phyloP scores from a whole-genome alignment of 2,329 filamentous ascomycete species.

The Corynespora cassiicola region DNA sequence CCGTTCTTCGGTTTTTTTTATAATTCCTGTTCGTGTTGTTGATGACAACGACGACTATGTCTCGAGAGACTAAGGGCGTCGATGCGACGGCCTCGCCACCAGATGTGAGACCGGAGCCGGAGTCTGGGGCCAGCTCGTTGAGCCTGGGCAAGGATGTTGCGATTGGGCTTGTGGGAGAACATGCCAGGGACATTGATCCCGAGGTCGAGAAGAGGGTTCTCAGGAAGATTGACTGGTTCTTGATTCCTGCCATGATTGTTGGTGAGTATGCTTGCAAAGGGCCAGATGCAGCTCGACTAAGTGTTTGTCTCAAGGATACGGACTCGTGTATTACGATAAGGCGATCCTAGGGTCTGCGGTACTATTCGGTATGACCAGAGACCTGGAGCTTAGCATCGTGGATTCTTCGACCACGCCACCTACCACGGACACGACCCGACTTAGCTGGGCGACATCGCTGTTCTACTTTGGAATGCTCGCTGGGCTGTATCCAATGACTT shows the following conservation, averaged over 20 bases:
- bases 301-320: constrained; percentile 69
- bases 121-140: constrained; percentile 21
- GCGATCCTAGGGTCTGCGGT: constrained; percentile 76
- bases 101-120: constrained; percentile 12
- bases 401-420: constrained; percentile 58
- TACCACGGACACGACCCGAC: constrained; percentile 68
- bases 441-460: constrained; percentile 78
- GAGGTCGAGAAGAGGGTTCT: constrained; percentile 63
- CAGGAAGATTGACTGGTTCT: constrained; percentile 70
- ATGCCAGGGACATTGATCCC: constrained; percentile 61
- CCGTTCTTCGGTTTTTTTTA: no score
- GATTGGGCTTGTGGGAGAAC: constrained; percentile 65
- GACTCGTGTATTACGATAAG: constrained; percentile 75
- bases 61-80: constrained; percentile 19
- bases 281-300: no score
- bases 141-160: constrained; percentile 61
- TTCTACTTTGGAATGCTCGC: constrained; percentile 84
- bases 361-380: constrained; percentile 77
- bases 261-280: constrained; percentile 42
- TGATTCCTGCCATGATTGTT: constrained; percentile 70
- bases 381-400: constrained; percentile 66
- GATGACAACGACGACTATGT: constrained; percentile 1
- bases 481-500: constrained; percentile 76
- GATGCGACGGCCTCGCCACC: constrained; percentile 14
- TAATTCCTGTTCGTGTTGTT: neutral